These are phyloP conservation scores for Chrysoporthe puriensis DNA, from an alignment of 2,329 filamentous ascomycete species.

Conservation along the genomic window DNA sequence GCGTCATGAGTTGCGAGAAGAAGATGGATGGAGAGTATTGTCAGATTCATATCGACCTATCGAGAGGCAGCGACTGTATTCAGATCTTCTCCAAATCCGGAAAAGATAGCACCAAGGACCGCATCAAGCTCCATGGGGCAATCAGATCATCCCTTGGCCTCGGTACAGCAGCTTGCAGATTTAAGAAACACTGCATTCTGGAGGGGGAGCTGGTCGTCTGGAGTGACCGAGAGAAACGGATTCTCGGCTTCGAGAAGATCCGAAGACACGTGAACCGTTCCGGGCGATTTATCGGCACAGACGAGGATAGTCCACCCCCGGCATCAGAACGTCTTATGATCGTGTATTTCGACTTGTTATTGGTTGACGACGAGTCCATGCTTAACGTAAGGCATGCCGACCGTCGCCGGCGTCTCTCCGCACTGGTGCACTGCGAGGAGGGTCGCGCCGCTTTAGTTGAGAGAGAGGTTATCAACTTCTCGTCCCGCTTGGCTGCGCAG, in stretches of 20 bases:
- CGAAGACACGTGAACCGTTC: constrained; percentile 78
- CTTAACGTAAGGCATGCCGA: constrained; percentile 58
- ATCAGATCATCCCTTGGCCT: constrained; percentile 69
- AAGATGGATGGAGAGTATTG: constrained; percentile 92
- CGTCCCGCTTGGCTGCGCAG: constrained; percentile 51
- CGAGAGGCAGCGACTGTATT: constrained; percentile 57
- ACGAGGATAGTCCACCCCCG: constrained; percentile 66
- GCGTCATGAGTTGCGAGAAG: constrained; percentile 72
- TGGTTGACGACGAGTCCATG: constrained; percentile 58
- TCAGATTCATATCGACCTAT: constrained; percentile 79
- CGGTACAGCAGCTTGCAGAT: constrained; percentile 57
- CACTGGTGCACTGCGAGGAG: constrained; percentile 53
- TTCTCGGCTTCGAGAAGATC: constrained; percentile 80
- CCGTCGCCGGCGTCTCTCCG: constrained; percentile 62
- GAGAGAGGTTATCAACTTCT: constrained; percentile 70
- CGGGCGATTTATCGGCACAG: constrained; percentile 69
- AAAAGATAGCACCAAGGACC: constrained; percentile 81
- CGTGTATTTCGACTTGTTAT: constrained; percentile 61
- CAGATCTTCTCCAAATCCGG: constrained; percentile 92
- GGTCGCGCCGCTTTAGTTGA: constrained; percentile 71
- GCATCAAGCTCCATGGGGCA: constrained; percentile 47
- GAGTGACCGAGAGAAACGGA: constrained; percentile 64
- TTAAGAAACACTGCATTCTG: constrained; percentile 72
- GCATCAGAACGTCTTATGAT: constrained; percentile 63
- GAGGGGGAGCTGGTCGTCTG: constrained; percentile 85